Evolutionary conservation across 2,329 filamentous ascomycete genomes (phyloP), one percentile per base, ranked within the genome.

Genomic region (Xylaria arbuscula): DNA sequence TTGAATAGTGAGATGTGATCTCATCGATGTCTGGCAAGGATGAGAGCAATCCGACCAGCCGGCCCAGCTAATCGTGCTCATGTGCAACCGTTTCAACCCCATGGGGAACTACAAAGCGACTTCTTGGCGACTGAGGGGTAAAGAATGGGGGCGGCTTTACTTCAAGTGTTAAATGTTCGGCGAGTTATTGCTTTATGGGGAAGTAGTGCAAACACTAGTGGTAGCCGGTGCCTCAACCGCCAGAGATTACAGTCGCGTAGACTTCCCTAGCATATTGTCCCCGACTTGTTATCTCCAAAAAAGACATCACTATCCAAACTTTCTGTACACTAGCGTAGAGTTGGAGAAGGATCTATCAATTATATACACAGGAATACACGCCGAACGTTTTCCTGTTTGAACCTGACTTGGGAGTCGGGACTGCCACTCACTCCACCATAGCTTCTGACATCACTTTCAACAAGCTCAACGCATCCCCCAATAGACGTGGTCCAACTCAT

Each of bases 341-440:
- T 15, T 6, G 40, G 11, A 5, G 13, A 15, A 17, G 15, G 3
- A 17, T 15, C 9, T 22, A 13, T 56, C 19, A 38, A 55, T 38
- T 38, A 19, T 9, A 11, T 15, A 42, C 1, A 40, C 36, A 40
- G 19, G 28, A 28, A 28, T 28, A 28, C 36, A 8, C 54, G 54
- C 36, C 36, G 54, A 28, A 42, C 28, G 1, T 15, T 28, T 56
- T 56, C 54, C 54, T 42, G 22, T 56, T 56, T 42, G n/a, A 56
- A 42, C 36, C 36, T 24, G 34, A 36, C 8, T 22, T 32, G 51
- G 32, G 34, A 36, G 2, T 22, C 28, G 51, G 32, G 22, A 15
- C 51, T 15, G 22, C 17, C 17, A 36, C 32, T 6, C 17, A 36
- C 32, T 6, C 19, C 32, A 19, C 28, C 19, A 5, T 28, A 15